These are phyloP conservation scores for Pythium coloratum DNA, from an alignment of 352 stramenopile species.

Conservation along the genomic window DNA sequence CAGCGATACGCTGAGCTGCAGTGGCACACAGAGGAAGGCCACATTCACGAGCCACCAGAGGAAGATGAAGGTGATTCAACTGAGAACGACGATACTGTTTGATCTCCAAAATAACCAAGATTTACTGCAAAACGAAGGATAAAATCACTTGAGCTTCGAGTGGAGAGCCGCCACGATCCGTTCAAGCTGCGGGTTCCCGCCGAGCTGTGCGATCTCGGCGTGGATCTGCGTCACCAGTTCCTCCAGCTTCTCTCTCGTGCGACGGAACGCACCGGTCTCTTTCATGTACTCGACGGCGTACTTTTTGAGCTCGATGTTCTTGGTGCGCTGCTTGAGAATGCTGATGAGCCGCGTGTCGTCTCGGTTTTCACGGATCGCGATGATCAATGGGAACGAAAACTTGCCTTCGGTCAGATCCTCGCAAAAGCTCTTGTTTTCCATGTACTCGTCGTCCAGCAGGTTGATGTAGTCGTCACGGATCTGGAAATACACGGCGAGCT, in stretches of 20 bases:
- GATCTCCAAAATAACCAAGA: background rate
- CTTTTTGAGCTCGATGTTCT: constrained; percentile 94
- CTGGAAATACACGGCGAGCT: constrained; percentile 97
- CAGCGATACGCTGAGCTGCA: constrained; percentile 7
- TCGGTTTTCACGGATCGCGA: constrained; percentile 65
- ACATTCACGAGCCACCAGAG: background rate
- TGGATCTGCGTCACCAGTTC: constrained; percentile 47
- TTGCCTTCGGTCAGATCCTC: constrained; percentile 98
- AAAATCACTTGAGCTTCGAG: constrained; percentile 44
- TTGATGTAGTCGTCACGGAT: constrained; percentile 98
- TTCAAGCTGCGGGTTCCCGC: constrained; percentile 60
- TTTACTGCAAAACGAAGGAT: background rate
- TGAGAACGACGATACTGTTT: background rate
- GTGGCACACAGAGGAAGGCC: constrained; percentile 20
- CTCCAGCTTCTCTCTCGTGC: constrained; percentile 63
- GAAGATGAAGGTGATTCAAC: background rate
- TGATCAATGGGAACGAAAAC: constrained; percentile 92
- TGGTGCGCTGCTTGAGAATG: constrained; percentile 96
- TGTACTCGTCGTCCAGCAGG: constrained; percentile 94
- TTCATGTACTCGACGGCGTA: constrained; percentile 90
- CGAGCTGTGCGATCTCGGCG: constrained; percentile 45
- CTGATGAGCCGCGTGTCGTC: constrained; percentile 90
- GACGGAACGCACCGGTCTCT: constrained; percentile 57
- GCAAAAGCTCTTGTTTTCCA: constrained; percentile 97
- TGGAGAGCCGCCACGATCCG: constrained; percentile 58